Evolutionary conservation across 2,329 filamentous ascomycete species (phyloP).

Genomic region (Calonectria fujianensis): DNA sequence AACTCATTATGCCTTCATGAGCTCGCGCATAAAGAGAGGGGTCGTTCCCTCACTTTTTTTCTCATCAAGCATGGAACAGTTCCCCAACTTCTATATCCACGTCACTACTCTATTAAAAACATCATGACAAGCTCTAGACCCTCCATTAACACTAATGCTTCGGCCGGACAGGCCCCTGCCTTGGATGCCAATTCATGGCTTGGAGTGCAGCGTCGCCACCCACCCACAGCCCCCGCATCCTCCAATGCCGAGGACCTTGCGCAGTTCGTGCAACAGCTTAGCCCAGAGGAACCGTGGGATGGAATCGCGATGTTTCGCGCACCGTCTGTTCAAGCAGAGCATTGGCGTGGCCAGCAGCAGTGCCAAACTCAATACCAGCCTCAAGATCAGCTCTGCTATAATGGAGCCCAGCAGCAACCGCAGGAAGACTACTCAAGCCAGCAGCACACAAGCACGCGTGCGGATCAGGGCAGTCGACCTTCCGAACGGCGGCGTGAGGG

Average conservation of each 20-base stretch:
- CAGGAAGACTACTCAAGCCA: neutral
- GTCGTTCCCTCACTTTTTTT: neutral
- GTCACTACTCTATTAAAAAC: constrained; percentile 14
- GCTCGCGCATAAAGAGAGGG: constrained; percentile 24
- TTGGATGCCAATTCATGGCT: constrained; percentile 20
- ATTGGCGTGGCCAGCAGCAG: constrained; percentile 12
- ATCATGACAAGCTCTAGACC: constrained; percentile 15
- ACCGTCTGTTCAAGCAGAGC: neutral
- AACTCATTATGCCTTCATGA: neutral
- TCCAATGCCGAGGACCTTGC: constrained; percentile 19
- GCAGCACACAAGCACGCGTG: constrained; percentile 7
- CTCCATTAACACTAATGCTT: neutral
- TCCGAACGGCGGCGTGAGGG: neutral
- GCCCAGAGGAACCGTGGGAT: constrained; percentile 35
- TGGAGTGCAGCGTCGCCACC: constrained; percentile 30
- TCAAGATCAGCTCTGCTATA: neutral
- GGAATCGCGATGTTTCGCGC: constrained; percentile 24
- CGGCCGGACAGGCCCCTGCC: neutral
- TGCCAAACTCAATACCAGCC: neutral
- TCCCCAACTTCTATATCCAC: neutral
- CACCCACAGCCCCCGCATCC: neutral
- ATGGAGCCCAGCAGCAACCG: constrained; percentile 4
- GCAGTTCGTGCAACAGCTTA: constrained; percentile 32
- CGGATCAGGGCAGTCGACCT: constrained; percentile 26
- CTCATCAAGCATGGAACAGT: neutral